Evolutionary conservation across 1,284 basidiomycete species (phyloP).

Genomic region (Heliocybe sulcata): DNA sequence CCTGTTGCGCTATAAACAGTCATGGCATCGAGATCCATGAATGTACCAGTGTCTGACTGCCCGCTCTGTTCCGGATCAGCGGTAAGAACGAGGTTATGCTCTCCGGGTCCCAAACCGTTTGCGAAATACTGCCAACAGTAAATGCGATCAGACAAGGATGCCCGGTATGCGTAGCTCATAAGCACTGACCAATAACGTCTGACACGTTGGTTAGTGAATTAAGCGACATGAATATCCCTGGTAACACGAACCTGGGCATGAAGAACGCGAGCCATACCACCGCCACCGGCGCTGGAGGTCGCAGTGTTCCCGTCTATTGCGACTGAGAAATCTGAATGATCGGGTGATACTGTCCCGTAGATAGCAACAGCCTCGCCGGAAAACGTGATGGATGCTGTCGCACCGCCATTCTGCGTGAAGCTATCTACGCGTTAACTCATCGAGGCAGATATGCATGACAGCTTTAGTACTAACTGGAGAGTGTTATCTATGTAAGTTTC

Average conservation of each 20-base stretch:
- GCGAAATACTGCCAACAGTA: conserved; percentile 28
- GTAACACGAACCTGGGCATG: conserved; percentile 28
- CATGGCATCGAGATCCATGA: conserved; percentile 37
- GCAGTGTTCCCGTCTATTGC: conserved; percentile 31
- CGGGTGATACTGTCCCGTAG: conserved; percentile 42
- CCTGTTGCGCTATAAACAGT: conserved; percentile 23
- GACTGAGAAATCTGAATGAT: conserved; percentile 39
- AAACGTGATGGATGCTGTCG: conserved; percentile 36
- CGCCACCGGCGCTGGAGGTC: conserved; percentile 26
- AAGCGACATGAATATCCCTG: not conserved
- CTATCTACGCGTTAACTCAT: conserved; percentile 16
- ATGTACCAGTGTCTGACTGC: conserved; percentile 18
- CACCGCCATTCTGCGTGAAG: conserved; percentile 29
- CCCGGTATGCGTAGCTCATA: not conserved
- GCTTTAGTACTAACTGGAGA: conserved; percentile 27
- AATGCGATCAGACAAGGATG: not conserved
- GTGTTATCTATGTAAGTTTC: conserved; percentile 27
- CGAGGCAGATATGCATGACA: not conserved
- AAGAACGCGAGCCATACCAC: conserved; percentile 22
- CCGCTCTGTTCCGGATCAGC: conserved; percentile 17
- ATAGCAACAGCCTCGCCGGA: conserved; percentile 41
- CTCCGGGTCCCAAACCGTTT: conserved; percentile 23
- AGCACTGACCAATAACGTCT: conserved; percentile 37
- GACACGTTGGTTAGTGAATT: conserved; percentile 6
- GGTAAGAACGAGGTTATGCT: conserved; percentile 27